Conservation (phyloP, 495 filamentous ascomycete genomes). For the Rhizodiscina lignyota region DNA sequence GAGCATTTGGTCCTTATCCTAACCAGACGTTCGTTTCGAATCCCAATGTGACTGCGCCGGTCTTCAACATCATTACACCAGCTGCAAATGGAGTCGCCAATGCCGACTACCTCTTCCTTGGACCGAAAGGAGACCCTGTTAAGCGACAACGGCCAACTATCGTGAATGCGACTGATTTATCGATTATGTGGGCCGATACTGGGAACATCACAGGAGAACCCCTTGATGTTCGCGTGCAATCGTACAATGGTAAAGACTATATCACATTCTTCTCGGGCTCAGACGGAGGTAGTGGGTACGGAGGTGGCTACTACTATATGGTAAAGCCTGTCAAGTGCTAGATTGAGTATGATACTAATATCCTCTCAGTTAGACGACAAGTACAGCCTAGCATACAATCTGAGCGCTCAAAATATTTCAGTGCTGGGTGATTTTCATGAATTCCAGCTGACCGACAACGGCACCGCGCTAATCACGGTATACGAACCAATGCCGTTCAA, state of each 20-base stretch:
- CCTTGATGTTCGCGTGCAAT: neutral
- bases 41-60: neutral
- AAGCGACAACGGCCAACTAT: neutral
- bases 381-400: neutral
- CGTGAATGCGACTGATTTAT: neutral
- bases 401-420: constrained; percentile 3
- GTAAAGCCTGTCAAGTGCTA: neutral
- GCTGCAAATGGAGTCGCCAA: neutral
- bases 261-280: neutral
- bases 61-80: neutral
- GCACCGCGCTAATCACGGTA: constrained; percentile 14
- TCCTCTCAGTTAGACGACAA: neutral
- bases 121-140: neutral
- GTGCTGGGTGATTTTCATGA: constrained; percentile 6
- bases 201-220: neutral
- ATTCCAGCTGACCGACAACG: constrained; percentile 9
- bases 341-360: neutral
- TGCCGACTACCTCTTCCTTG: neutral
- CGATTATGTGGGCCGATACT: neutral
- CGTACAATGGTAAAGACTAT: neutral
- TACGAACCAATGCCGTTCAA: constrained; percentile 9
- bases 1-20: neutral
- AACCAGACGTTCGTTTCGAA: neutral
- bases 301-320: neutral
- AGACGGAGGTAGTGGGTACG: neutral